Base-by-base conservation (phyloP, 129 eudicot species). In the Arctium lappa region DNA sequence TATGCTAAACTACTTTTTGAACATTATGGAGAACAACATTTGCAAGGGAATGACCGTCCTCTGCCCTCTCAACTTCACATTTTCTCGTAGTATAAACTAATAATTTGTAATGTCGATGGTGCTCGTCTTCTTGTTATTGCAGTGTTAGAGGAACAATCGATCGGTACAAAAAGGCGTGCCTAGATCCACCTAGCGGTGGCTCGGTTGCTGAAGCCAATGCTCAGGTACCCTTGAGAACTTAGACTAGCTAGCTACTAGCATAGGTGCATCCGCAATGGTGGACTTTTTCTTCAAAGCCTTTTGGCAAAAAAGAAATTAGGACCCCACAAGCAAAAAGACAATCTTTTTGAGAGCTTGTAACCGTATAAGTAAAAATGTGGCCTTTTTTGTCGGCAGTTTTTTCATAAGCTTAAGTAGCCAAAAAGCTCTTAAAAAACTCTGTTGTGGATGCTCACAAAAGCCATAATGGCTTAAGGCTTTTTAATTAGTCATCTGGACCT, bases 61-160 rank as follows among this genome's bases (percentile, higher is more conserved):
- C 27, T 7, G 2, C 68, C 8, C 30, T 60, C 9, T 60, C 8
- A 60, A 60, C 68, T 56, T 60, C 29, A 60, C 68, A 16, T 4
- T 56, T 60, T 60, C 68, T 60, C 9, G 68, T 60, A 1, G 22
- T 56, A 56, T 56, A 60, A 60, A 60, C 29, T n/a, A 2, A 1
- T 60, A 50, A n/a, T n/a, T 60, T 30, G 16, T 44, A 37, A 50
- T 46, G 27, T 56, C 73, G 69, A 73, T 18, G 34, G 32, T 48
- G 27, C 2, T 72, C 3, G 18, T 72, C 22, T 53, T 77, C 11
- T 79, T 84, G 70, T 42, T 73, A 22, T 74, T 79, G 79, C 90
- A 95, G 99, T 80, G 99, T 95, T 73, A 91, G 89, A 79, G 99
- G 89, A 46, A 95, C 99, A 66, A 91, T 95, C 22, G 95, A 93